phyloP scores from a whole-genome alignment of 495 filamentous ascomycete genomes.

The Friedmanniomyces simplex region DNA sequence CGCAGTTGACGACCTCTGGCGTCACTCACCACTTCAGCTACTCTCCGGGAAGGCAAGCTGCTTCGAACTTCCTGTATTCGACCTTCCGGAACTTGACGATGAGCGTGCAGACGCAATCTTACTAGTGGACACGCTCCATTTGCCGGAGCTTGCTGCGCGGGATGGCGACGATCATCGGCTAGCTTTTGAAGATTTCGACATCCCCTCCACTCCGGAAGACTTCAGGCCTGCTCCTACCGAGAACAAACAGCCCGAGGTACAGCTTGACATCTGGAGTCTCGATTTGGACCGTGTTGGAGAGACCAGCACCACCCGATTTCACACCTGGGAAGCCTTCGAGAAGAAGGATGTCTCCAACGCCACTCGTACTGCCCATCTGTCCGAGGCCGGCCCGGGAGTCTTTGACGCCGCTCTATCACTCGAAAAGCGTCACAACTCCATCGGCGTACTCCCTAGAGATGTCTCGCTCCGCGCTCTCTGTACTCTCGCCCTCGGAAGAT shows the following conservation, averaged over 20 bases:
- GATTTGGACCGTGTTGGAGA: not conserved
- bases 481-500: constrained; percentile 67
- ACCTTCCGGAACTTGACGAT: not conserved
- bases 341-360: not conserved
- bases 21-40: not conserved
- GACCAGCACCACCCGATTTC: not conserved
- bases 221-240: not conserved
- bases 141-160: not conserved
- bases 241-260: not conserved
- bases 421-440: not conserved
- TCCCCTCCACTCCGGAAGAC: not conserved
- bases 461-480: constrained; percentile 53
- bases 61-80: not conserved
- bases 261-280: not conserved
- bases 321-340: constrained; percentile 18
- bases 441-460: constrained; percentile 24
- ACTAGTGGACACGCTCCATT: not conserved
- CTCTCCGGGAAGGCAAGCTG: not conserved
- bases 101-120: not conserved
- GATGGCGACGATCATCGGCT: not conserved
- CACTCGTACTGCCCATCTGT: constrained; percentile 51
- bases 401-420: constrained; percentile 51
- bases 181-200: too few species aligned
- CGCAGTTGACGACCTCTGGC: constrained; percentile 3
- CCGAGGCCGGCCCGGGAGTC: constrained; percentile 59